Evolutionary conservation across 2,329 filamentous ascomycete genomes (phyloP), one percentile per base, ranked within the genome.

Genomic region (Microcera coccophila): DNA sequence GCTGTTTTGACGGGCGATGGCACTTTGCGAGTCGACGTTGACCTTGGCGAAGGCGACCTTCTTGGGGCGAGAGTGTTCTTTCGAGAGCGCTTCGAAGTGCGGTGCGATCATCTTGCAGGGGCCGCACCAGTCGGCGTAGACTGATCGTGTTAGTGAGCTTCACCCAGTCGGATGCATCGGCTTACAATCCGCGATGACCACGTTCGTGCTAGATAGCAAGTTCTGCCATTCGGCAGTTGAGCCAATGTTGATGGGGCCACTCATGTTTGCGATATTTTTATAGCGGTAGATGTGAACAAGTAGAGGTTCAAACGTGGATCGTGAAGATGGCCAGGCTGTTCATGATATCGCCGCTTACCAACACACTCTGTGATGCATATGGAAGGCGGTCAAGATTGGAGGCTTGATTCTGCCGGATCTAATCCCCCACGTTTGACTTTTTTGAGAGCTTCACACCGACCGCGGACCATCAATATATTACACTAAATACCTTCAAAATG

Each of bases 111-210:
- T 80, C 71, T 94, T 94, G 79, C 90, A 96, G 60, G 91, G 90
- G 43, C 85, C 86, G 66, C 90, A 97, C 87, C 89, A 95, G 70
- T 94, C 87, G 65, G 91, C 91, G 62, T 93, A 94, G 76, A 96
- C 89, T 94, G 40, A 29, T 58, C 38, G 57, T 46, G 53, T 63
- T 62, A 66, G 58, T 52, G 36, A 20, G 31, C 17, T 29, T 19
- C 21, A 39, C 16, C 17, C 40, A 41, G 22, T 31, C 32, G 44
- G 21, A 28, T 14, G 17, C n/a, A 9, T 41, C 82, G 69, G 29
- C 29, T 8, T 78, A 95, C 90, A 97, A 71, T 97, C 93, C 58
- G 89, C 81, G 48, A 98, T 79, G 42, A 96, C 88, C 48, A 96
- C 79, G 58, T 79, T 81, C 42, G 85, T 89, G 39, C 82, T 81